Evolutionary conservation across 805 yeast species (phyloP), one percentile per base, ranked within the genome.

Genomic region (Wickerhamiella siamensis): DNA sequence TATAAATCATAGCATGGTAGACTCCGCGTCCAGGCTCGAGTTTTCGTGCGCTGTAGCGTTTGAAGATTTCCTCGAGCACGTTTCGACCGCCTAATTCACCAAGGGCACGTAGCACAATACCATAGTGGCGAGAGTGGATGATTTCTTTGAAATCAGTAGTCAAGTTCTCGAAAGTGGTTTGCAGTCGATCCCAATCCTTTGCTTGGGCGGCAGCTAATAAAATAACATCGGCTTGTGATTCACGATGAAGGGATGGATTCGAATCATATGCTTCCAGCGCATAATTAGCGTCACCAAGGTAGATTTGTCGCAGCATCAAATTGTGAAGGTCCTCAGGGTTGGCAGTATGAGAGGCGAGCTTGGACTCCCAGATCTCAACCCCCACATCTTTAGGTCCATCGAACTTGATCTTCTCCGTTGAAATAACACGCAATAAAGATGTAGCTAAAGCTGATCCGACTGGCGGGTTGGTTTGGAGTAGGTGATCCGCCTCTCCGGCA

Each of bases 21-120:
- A 75, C 62, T 6, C 55, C 51, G 5, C 52, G 43, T 2, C 64
- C 61, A 1, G 83, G 83, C 3, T 46, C 51, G 52, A 74, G 63
- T 1, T 67, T 65, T 41, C 77, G 61, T 40, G 62, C 57, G 4
- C 60, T 36, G 24, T 75, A 51, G 51, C 72, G 70, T n/a, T 60
- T 45, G 58, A 66, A 78, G 43, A 81, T 60, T 43, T 54, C 57
- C 21, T 69, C 71, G 9, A 71, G 75, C 53, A 66, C 70, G 32
- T 56, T 66, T 33, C 52, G 58, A 48, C 71, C 74, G 8, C 73
- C 77, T 27, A 62, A 54, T 4, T 52, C 47, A 1, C 82, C 76
- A 45, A 81, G 59, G 0, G 80, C 74, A 41, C 64, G 59, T 71
- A 81, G 75, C 10, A 78, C 75, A 15, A 74, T 68, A 3, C 71